phyloP scores from a whole-genome alignment of 441 rosid genomes.

The Bruguiera hainesii region DNA sequence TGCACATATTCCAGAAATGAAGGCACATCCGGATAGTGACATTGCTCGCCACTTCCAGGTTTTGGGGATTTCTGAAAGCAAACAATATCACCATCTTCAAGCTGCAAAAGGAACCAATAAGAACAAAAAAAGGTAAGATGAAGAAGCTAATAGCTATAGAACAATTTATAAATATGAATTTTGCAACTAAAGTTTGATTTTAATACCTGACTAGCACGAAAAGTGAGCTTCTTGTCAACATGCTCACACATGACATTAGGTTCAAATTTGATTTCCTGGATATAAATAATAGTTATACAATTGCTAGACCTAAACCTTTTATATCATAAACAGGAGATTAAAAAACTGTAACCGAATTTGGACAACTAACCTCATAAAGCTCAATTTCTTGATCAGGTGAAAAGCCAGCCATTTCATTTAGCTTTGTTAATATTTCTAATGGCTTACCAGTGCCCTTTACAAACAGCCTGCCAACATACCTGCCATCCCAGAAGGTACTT shows the following conservation, averaged over 20 bases:
- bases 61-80: slow-evolving; percentile 76
- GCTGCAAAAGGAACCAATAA: slow-evolving; percentile 42
- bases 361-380: slow-evolving; percentile 68
- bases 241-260: slow-evolving; percentile 94
- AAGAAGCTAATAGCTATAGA: neutral
- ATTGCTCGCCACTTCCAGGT: slow-evolving; percentile 46
- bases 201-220: slow-evolving; percentile 73
- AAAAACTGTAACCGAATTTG: neutral
- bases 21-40: slow-evolving; percentile 72
- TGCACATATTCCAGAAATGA: slow-evolving; percentile 90
- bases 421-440: slow-evolving; percentile 58
- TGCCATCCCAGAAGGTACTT: slow-evolving; percentile 30
- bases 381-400: slow-evolving; percentile 76
- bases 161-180: neutral
- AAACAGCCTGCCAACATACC: slow-evolving; percentile 85
- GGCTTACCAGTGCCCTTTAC: slow-evolving; percentile 80
- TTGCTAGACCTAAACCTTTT: neutral
- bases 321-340: neutral
- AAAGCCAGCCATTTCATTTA: slow-evolving; percentile 94
- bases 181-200: neutral
- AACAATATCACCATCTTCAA: slow-evolving; percentile 95
- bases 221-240: slow-evolving; percentile 72
- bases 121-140: slow-evolving; percentile 2
- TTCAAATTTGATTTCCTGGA: slow-evolving; percentile 92
- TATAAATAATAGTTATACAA: slow-evolving; percentile 8